These are phyloP conservation scores for Cyberlindnera sargentensis DNA, from an alignment of 805 yeast genomes.

Conservation along the genomic window DNA sequence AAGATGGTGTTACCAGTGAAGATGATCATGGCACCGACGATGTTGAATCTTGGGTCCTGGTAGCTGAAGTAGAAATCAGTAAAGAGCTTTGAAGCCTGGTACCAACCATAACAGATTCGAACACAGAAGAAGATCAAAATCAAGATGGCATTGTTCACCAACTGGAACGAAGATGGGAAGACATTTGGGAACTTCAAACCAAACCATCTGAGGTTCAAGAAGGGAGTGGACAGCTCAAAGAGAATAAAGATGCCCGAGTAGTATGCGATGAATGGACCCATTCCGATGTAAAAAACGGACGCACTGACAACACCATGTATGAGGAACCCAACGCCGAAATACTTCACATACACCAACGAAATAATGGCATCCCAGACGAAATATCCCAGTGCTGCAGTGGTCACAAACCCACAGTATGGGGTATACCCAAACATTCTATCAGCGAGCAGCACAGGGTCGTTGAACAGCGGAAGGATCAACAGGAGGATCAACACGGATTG, in stretches of 20 bases:
- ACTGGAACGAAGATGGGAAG: constrained; percentile 42
- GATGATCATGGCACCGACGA: constrained; percentile 26
- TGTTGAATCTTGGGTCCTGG: constrained; percentile 36
- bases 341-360: constrained; percentile 45
- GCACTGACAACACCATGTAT: constrained; percentile 74
- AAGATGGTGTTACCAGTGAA: constrained; percentile 46
- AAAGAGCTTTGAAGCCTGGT: constrained; percentile 45
- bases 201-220: constrained; percentile 82
- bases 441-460: constrained; percentile 36
- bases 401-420: constrained; percentile 62
- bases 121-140: constrained; percentile 59
- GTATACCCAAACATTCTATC: constrained; percentile 58
- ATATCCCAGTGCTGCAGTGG: constrained; percentile 65
- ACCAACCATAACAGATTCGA: constrained; percentile 74
- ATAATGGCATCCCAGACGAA: constrained; percentile 77
- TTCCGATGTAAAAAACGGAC: constrained; percentile 53
- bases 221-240: constrained; percentile 81
- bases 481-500: constrained; percentile 66
- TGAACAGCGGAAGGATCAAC: constrained; percentile 54
- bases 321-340: constrained; percentile 69
- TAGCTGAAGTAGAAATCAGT: constrained; percentile 34
- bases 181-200: constrained; percentile 60
- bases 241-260: constrained; percentile 67
- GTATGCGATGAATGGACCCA: constrained; percentile 63
- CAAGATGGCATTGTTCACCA: constrained; percentile 60